A percentile compares a stretch with the other conserved stretches of the same genome.
These are phyloP conservation scores for Penicillium arizonense DNA, from an alignment of 495 filamentous ascomycete genomes.

Conservation along the genomic window DNA sequence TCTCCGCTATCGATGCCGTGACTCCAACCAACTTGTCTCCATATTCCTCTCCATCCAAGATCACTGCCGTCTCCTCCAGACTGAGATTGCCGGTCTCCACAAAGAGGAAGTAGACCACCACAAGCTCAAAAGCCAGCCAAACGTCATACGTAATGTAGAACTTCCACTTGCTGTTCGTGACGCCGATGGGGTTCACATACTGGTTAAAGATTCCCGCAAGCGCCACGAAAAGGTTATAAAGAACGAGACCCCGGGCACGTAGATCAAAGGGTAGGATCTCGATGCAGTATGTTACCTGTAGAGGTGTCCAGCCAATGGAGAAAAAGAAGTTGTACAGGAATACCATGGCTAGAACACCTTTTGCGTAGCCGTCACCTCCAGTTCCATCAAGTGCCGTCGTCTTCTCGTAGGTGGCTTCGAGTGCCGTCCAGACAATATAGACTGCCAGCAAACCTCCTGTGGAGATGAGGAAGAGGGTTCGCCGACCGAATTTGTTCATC, in stretches of 20 bases:
- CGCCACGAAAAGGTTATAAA: background rate
- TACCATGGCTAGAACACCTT: constrained; percentile 18
- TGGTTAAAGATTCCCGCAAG: background rate
- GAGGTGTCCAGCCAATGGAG: background rate
- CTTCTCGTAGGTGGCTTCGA: constrained; percentile 23
- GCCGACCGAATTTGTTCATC: constrained; percentile 56
- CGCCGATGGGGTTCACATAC: constrained; percentile 56
- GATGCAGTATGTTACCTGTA: constrained; percentile 40
- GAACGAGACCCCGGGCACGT: background rate
- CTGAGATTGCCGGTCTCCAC: constrained; percentile 64
- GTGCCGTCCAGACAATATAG: constrained; percentile 56
- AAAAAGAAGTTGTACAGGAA: constrained; percentile 1
- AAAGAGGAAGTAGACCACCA: constrained; percentile 60
- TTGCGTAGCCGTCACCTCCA: constrained; percentile 6
- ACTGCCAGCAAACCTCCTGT: constrained; percentile 55
- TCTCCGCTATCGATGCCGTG: background rate
- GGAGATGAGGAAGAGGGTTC: constrained; percentile 56
- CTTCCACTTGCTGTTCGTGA: constrained; percentile 55
- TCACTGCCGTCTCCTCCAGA: constrained; percentile 61
- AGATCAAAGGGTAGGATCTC: constrained; percentile 64
- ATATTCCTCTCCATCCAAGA: constrained; percentile 49
- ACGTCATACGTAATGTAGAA: constrained; percentile 59
- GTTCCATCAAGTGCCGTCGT: background rate
- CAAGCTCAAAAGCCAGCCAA: constrained; percentile 55
- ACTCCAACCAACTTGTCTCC: background rate